These are phyloP conservation scores for Endotrypanum monterogeii DNA, from an alignment of 208 protist species.

Conservation along the genomic window DNA sequence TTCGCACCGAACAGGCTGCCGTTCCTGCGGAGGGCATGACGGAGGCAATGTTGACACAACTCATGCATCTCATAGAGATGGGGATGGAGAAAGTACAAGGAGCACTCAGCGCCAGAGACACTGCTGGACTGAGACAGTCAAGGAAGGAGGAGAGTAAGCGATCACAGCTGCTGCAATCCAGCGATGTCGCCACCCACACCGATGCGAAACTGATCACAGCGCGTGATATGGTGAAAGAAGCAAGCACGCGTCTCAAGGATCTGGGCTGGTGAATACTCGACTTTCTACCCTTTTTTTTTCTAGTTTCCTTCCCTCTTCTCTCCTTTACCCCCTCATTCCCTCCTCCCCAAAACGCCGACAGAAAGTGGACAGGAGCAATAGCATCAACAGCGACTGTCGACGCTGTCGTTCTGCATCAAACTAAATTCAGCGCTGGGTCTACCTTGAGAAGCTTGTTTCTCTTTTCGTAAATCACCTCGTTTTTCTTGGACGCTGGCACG, in stretches of 20 bases:
- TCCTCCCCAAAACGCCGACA: background rate
- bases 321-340: background rate
- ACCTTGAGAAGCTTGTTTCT: no score
- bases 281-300: background rate
- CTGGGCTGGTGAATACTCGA: conserved; percentile 34
- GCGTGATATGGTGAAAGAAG: conserved; percentile 27
- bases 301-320: background rate
- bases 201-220: conserved; percentile 7
- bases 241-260: conserved; percentile 34
- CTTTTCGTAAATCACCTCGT: background rate
- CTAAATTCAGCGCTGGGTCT: no score
- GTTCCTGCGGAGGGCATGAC: conserved; percentile 28
- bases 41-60: conserved; percentile 33
- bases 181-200: background rate
- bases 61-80: conserved; percentile 61
- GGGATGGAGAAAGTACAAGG: conserved; percentile 55
- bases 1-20: conserved; percentile 14
- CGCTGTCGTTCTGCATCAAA: no score
- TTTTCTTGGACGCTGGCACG: background rate
- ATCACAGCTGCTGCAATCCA: background rate
- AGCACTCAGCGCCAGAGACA: conserved; percentile 22
- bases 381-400: no score
- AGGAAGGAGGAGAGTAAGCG: background rate
- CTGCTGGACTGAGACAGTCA: background rate
- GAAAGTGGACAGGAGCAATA: no score